Evolutionary conservation across 2,329 filamentous ascomycete genomes (phyloP).

Genomic region (Blastomyces silverae): DNA sequence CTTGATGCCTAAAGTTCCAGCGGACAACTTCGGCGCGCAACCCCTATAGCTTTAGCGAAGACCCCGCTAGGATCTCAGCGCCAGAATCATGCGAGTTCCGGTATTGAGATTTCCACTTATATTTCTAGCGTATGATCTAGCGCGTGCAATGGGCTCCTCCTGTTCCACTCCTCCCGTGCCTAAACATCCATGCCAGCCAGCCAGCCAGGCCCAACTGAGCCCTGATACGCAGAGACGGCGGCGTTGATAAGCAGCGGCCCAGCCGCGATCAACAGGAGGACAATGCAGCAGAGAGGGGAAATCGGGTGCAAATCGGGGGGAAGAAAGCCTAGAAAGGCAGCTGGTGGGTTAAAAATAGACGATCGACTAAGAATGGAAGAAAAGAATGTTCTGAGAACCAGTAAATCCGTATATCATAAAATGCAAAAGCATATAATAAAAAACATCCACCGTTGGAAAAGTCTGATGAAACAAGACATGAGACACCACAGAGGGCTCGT

Average conservation of each 20-base stretch:
- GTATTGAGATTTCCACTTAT: background rate
- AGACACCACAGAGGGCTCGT: background rate
- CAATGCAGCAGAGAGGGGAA: slow-evolving; percentile 3
- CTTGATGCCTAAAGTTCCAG: background rate
- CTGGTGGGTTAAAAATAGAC: background rate
- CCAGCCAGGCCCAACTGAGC: background rate
- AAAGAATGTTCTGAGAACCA: background rate
- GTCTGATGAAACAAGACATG: background rate
- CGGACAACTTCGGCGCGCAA: too few species aligned
- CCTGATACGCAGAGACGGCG: background rate
- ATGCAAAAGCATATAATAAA: background rate
- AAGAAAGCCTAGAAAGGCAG: background rate
- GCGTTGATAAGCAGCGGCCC: background rate
- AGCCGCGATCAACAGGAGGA: background rate
- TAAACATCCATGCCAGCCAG: background rate
- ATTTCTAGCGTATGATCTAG: background rate
- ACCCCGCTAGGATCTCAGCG: too few species aligned
- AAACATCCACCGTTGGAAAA: too few species aligned
- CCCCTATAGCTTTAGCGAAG: too few species aligned
- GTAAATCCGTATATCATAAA: background rate
- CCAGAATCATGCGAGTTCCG: background rate
- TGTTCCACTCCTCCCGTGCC: background rate
- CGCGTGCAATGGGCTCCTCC: too few species aligned
- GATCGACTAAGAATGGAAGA: background rate
- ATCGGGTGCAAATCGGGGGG: background rate